Evolutionary conservation across 352 stramenopile species (phyloP).

Genomic region (Phytophthora chlamydospora): DNA sequence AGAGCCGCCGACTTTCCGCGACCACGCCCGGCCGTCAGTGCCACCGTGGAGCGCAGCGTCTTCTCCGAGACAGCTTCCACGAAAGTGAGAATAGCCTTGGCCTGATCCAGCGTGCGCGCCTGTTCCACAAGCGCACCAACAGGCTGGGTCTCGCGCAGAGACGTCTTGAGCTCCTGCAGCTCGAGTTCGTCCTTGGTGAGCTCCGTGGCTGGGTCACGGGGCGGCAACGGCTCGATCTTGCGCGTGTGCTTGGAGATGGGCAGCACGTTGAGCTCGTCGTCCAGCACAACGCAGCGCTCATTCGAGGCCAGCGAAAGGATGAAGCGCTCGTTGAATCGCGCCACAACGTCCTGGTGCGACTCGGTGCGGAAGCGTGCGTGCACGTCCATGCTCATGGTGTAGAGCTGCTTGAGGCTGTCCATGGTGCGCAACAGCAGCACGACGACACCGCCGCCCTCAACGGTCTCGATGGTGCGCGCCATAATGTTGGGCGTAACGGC

Average conservation of each 20-base stretch:
- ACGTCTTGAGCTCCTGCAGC: constrained; percentile 95
- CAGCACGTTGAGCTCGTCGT: constrained; percentile 99
- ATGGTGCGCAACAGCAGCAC: constrained; percentile 98
- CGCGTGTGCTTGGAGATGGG: constrained; percentile 94
- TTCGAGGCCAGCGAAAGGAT: constrained; percentile 97
- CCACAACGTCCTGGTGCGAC: constrained; percentile 95
- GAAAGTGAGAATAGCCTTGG: constrained; percentile 96
- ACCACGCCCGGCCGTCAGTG: constrained; percentile 92
- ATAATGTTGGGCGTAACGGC: constrained; percentile 99
- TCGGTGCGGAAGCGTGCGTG: constrained; percentile 92
- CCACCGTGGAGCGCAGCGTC: constrained; percentile 93
- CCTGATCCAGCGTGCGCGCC: constrained; percentile 96
- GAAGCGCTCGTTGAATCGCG: constrained; percentile 99
- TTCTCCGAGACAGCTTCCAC: constrained; percentile 98
- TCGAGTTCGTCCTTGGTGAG: constrained; percentile 86
- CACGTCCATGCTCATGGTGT: constrained; percentile 98
- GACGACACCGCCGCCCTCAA: constrained; percentile 97
- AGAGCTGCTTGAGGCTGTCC: constrained; percentile 98
- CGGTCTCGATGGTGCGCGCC: constrained; percentile 98
- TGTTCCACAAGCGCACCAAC: constrained; percentile 95
- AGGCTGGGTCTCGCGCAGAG: constrained; percentile 94
- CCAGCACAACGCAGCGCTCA: constrained; percentile 96
- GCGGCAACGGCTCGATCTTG: constrained; percentile 87
- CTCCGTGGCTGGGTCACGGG: constrained; percentile 58
- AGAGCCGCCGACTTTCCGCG: constrained; percentile 98